Evolutionary conservation across 228 moss, liverwort and hornwort genomes (phyloP).

Genomic region (Sphagnum fallax): DNA sequence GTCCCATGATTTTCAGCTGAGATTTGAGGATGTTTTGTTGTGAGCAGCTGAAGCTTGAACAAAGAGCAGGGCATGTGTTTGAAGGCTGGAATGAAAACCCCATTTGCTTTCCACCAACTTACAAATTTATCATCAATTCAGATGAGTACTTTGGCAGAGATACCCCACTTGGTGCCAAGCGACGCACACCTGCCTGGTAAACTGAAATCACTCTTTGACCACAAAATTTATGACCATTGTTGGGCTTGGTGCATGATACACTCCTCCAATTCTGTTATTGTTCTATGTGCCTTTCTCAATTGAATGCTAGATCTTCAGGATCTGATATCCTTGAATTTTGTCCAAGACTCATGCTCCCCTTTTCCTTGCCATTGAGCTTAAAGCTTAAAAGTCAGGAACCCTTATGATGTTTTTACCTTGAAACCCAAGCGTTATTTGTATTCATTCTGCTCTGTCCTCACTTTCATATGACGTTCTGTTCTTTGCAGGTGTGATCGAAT

Average conservation of each 20-base stretch:
- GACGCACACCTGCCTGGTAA: conserved; percentile 83
- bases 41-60: conserved; percentile 77
- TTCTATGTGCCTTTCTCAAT: not conserved
- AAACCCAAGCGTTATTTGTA: not conserved
- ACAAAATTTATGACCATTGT: too few relatives aligned
- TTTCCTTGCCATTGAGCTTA: conserved; percentile 4
- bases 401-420: not conserved
- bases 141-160: conserved; percentile 65
- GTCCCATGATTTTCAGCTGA: too few relatives aligned
- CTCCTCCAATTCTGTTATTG: not conserved
- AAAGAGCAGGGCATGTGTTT: conserved; percentile 71
- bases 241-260: too few relatives aligned
- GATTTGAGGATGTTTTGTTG: not conserved
- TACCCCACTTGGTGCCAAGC: conserved; percentile 55
- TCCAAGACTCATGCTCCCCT: not conserved
- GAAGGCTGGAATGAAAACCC: conserved; percentile 76
- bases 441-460: not conserved
- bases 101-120: conserved; percentile 78
- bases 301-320: too few relatives aligned
- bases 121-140: conserved; percentile 75
- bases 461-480: not conserved
- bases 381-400: not conserved
- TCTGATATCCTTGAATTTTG: not conserved
- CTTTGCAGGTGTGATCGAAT: conserved; percentile 79
- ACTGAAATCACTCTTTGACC: not conserved